phyloP scores from a whole-genome alignment of 139 green algal genomes.

The Picochlorum sp. region DNA sequence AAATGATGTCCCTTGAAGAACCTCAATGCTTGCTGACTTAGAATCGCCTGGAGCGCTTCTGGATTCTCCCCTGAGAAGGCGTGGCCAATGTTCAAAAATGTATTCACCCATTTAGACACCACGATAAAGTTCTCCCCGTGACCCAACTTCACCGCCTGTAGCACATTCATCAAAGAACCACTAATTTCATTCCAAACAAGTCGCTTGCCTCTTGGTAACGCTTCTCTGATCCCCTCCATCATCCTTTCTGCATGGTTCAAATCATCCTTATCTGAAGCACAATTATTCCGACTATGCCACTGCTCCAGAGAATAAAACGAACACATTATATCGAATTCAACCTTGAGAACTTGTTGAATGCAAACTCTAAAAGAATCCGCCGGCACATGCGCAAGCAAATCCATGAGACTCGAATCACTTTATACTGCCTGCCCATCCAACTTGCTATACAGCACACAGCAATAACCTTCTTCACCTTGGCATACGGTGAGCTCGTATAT shows the following conservation, averaged over 20 bases:
- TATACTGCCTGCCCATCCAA: not conserved
- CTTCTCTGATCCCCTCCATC: not conserved
- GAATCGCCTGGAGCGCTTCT: not conserved
- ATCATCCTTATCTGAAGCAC: no score
- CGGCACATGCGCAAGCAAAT: slow-evolving; percentile 34
- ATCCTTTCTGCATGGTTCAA: not conserved
- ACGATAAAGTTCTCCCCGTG: not conserved
- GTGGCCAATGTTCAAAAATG: not conserved
- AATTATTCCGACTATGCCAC: not conserved
- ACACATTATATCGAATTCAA: slow-evolving; percentile 10
- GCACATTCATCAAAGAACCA: not conserved
- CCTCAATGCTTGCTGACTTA: slow-evolving; percentile 1
- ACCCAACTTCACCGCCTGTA: not conserved
- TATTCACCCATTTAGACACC: slow-evolving; percentile 15
- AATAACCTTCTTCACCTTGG: not conserved
- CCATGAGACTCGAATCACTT: slow-evolving; percentile 11
- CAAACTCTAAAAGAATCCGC: slow-evolving; percentile 39
- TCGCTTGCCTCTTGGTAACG: not conserved
- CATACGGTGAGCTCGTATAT: not conserved
- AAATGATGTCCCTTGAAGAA: not conserved
- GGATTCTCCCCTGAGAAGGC: slow-evolving; percentile 3
- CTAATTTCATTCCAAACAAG: slow-evolving; percentile 1
- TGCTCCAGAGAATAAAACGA: not conserved
- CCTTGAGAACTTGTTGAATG: slow-evolving; percentile 37
- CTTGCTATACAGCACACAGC: not conserved